Conservation (phyloP, 129 eudicot genomes). For the Flaveria bidentis region DNA sequence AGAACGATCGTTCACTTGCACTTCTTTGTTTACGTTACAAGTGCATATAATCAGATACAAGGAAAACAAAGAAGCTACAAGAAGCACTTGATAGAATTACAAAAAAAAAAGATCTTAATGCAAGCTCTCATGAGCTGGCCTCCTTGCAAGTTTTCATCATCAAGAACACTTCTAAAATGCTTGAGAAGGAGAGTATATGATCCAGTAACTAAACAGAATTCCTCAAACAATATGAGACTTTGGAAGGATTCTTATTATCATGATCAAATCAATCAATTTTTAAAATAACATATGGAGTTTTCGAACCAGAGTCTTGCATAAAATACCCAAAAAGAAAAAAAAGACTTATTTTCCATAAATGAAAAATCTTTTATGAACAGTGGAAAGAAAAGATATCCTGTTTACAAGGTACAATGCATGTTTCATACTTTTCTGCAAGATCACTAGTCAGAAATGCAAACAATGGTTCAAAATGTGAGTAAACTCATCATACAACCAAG, state of each 20-base stretch:
- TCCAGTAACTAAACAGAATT: neutral
- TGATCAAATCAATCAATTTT: neutral
- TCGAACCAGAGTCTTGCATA: neutral
- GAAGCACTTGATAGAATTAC: neutral
- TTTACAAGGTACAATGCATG: neutral
- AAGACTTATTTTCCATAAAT: neutral
- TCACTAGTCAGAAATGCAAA: neutral
- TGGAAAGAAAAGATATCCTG: neutral
- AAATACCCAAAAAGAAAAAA: neutral
- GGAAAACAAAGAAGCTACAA: neutral
- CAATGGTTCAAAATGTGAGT: neutral
- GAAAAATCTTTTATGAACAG: neutral
- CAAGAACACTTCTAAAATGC: slow-evolving; percentile 11
- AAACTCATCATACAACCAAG: neutral
- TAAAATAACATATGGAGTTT: neutral
- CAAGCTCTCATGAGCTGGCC: neutral
- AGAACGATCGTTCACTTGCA: neutral
- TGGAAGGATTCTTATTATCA: slow-evolving; percentile 7
- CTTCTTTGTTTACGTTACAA: neutral
- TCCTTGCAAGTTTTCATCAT: neutral
- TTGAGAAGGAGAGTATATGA: neutral
- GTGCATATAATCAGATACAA: neutral
- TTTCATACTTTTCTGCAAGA: neutral
- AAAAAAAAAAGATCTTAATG: neutral
- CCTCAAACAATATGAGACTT: slow-evolving; percentile 7